A percentile compares a stretch with the other conserved stretches of the same genome.
phyloP scores from a whole-genome alignment of 805 yeast genomes.

The Pichia manshurica region DNA sequence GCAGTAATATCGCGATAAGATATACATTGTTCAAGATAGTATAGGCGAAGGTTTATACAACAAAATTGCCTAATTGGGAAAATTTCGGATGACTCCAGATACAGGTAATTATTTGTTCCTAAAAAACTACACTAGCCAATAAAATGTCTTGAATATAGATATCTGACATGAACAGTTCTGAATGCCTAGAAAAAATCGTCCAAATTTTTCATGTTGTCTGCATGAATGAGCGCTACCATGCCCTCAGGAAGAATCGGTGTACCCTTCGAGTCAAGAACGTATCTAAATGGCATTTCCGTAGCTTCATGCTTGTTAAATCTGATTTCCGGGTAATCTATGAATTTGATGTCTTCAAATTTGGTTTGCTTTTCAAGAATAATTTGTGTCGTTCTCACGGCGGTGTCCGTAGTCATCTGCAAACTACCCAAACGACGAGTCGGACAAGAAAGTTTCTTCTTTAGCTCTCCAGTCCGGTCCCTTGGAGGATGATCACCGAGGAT shows the following conservation, averaged over 20 bases:
- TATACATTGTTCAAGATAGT: no score
- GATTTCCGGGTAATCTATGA: constrained; percentile 91
- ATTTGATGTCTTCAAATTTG: constrained; percentile 66
- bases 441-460: constrained; percentile 74
- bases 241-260: constrained; percentile 88
- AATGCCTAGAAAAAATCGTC: constrained; percentile 51
- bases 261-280: constrained; percentile 56
- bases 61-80: no score
- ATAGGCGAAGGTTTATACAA: no score
- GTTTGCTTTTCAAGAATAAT: constrained; percentile 53
- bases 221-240: constrained; percentile 78
- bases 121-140: no score
- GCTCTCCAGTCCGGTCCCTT: constrained; percentile 88
- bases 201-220: constrained; percentile 77
- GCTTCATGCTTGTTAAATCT: constrained; percentile 83
- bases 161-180: no score
- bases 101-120: no score
- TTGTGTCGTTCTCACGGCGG: constrained; percentile 91
- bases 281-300: constrained; percentile 97
- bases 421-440: constrained; percentile 82
- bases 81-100: no score
- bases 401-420: constrained; percentile 95
- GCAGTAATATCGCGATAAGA: no score
- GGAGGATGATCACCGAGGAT: constrained; percentile 92
- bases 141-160: no score